These are phyloP conservation scores for Symbiodinium natans DNA, from an alignment of 73 alveolate species.

Conservation along the genomic window DNA sequence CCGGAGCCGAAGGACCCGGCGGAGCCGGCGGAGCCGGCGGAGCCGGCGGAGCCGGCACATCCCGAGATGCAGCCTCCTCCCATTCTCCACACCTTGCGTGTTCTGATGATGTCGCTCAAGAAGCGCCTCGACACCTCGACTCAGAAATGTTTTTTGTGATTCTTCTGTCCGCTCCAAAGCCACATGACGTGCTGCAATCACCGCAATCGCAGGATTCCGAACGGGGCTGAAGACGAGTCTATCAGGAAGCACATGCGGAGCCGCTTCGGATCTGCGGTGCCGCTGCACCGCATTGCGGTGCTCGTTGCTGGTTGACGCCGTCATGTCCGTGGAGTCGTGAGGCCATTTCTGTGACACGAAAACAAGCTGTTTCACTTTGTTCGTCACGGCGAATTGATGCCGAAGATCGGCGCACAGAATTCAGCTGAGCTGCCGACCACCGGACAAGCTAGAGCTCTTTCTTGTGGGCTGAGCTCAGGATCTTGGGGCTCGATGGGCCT, in stretches of 20 bases:
- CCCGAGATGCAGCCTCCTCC: conserved; percentile 54
- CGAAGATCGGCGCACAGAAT: background rate
- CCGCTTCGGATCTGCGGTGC: conserved; percentile 32
- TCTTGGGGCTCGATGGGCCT: too few relatives aligned
- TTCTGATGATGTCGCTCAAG: conserved; percentile 51
- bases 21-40: background rate
- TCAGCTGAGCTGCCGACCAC: background rate
- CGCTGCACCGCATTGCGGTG: conserved; percentile 58
- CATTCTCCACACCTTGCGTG: conserved; percentile 23
- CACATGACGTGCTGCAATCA: background rate
- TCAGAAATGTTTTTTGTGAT: background rate
- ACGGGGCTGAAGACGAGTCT: conserved; percentile 36
- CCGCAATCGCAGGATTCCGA: background rate
- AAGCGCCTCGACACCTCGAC: too few relatives aligned
- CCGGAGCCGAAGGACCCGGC: too few relatives aligned
- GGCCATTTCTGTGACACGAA: background rate
- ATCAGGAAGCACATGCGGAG: conserved; percentile 35
- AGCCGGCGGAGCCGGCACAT: conserved; percentile 30
- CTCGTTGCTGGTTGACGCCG: background rate
- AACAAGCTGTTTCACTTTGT: too few relatives aligned
- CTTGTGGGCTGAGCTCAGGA: too few relatives aligned
- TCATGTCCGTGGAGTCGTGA: background rate
- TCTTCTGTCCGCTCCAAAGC: too few relatives aligned
- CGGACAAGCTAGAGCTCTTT: too few relatives aligned
- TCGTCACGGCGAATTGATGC: too few relatives aligned